Evolutionary conservation across 1,139 yeast genomes (phyloP).

Genomic region (Magnusiomyces fungicola): DNA sequence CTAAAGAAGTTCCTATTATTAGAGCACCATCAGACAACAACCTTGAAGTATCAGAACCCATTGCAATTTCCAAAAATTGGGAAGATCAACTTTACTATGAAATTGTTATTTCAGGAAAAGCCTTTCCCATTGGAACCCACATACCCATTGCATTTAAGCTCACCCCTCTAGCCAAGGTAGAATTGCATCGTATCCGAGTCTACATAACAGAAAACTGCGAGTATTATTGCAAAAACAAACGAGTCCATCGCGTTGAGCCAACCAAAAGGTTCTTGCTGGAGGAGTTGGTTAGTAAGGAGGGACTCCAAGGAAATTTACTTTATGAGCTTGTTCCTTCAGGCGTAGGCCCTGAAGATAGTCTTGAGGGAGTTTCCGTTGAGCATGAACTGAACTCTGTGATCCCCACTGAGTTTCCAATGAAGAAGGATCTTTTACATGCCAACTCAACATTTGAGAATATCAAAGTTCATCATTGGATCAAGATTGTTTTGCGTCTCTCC

Average conservation of each 20-base stretch:
- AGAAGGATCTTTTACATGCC: slow-evolving; percentile 54
- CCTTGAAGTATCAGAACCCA: slow-evolving; percentile 87
- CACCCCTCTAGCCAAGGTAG: slow-evolving; percentile 81
- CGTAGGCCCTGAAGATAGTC: slow-evolving; percentile 36
- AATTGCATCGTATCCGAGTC: slow-evolving; percentile 76
- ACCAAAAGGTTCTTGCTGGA: slow-evolving; percentile 67
- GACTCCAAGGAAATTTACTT: slow-evolving; percentile 33
- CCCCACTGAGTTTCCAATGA: slow-evolving; percentile 52
- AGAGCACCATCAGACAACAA: slow-evolving; percentile 73
- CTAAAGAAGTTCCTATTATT: slow-evolving; percentile 56
- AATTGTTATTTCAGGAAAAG: slow-evolving; percentile 79
- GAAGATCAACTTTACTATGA: slow-evolving; percentile 87
- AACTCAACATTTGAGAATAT: slow-evolving; percentile 73
- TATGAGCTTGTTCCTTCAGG: slow-evolving; percentile 35
- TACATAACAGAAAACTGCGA: slow-evolving; percentile 85
- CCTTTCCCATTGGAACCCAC: slow-evolving; percentile 73
- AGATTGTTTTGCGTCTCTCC: slow-evolving; percentile 72
- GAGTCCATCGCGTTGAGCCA: slow-evolving; percentile 90
- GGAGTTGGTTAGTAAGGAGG: slow-evolving; percentile 67
- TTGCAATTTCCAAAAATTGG: slow-evolving; percentile 86
- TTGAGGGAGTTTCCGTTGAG: slow-evolving; percentile 42
- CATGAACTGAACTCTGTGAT: slow-evolving; percentile 77
- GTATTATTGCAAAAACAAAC: slow-evolving; percentile 75
- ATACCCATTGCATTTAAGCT: slow-evolving; percentile 79
- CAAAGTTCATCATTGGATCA: slow-evolving; percentile 90